Conservation (phyloP, 2,329 filamentous ascomycete species). For the Aspergillus viridinutans region DNA sequence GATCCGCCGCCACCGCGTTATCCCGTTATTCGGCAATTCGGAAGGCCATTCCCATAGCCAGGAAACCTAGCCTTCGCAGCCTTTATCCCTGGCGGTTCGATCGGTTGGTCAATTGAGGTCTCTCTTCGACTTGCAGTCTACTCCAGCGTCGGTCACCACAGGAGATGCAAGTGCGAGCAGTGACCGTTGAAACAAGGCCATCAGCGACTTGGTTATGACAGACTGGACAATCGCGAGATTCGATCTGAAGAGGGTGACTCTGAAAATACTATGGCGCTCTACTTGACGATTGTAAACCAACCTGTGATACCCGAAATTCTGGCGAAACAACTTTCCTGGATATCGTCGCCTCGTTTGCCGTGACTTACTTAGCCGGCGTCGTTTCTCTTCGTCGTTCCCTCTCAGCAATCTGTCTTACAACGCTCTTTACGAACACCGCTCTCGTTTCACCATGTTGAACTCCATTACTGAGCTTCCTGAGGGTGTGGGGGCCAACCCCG, state of each 20-base stretch:
- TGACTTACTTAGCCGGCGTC: neutral
- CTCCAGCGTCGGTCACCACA: neutral
- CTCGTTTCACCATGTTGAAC: slow-evolving; percentile 4
- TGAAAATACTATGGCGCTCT: neutral
- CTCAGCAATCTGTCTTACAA: neutral
- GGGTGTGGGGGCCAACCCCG: slow-evolving; percentile 26
- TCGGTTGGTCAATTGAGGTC: neutral
- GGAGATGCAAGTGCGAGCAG: neutral
- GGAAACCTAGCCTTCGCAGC: neutral
- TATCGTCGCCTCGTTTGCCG: neutral
- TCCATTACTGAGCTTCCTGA: slow-evolving; percentile 21
- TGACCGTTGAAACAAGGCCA: neutral
- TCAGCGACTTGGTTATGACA: neutral
- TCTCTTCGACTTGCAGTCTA: neutral
- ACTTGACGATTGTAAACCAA: neutral
- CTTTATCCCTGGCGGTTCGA: neutral
- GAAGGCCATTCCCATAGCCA: neutral
- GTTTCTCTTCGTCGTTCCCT: neutral
- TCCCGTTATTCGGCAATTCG: neutral
- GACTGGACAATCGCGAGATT: neutral
- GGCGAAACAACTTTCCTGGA: neutral
- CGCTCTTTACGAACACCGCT: neutral
- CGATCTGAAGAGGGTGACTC: neutral
- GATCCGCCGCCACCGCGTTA: neutral
- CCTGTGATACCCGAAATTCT: neutral